phyloP scores from a whole-genome alignment of 1,284 basidiomycete genomes.

The Irpex sp. region DNA sequence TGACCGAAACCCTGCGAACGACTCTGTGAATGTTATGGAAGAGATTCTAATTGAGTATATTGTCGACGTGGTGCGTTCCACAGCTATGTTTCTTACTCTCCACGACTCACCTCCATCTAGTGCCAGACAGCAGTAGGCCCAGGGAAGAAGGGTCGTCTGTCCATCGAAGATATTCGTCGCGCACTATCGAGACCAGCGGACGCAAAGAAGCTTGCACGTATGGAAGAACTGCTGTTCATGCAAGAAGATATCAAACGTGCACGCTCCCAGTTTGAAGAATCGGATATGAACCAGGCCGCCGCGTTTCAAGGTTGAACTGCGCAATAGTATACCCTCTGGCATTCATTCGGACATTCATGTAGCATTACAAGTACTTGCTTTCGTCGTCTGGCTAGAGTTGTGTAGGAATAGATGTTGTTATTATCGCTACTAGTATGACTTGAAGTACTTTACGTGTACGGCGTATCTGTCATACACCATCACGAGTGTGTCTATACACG shows the following conservation, averaged over 20 bases:
- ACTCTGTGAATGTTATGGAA: conserved; percentile 90
- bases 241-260: conserved; percentile 91
- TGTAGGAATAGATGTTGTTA: background rate
- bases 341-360: background rate
- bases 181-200: conserved; percentile 75
- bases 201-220: conserved; percentile 81
- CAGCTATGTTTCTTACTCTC: background rate
- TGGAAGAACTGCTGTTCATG: conserved; percentile 89
- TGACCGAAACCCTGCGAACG: conserved; percentile 81
- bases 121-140: conserved; percentile 67
- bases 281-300: conserved; percentile 53
- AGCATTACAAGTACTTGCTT: background rate
- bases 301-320: conserved; percentile 1
- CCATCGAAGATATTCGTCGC: conserved; percentile 78
- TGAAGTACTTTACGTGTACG: no score
- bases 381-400: background rate
- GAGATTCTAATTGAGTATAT: conserved; percentile 93
- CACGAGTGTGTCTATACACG: background rate
- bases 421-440: no score
- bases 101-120: conserved; percentile 33
- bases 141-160: conserved; percentile 67
- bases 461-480: no score
- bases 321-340: background rate
- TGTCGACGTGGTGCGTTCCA: conserved; percentile 71
- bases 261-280: conserved; percentile 72